These are phyloP conservation scores for Nigrospora sphaerica DNA, from an alignment of 2,329 filamentous ascomycete genomes.

Conservation along the genomic window DNA sequence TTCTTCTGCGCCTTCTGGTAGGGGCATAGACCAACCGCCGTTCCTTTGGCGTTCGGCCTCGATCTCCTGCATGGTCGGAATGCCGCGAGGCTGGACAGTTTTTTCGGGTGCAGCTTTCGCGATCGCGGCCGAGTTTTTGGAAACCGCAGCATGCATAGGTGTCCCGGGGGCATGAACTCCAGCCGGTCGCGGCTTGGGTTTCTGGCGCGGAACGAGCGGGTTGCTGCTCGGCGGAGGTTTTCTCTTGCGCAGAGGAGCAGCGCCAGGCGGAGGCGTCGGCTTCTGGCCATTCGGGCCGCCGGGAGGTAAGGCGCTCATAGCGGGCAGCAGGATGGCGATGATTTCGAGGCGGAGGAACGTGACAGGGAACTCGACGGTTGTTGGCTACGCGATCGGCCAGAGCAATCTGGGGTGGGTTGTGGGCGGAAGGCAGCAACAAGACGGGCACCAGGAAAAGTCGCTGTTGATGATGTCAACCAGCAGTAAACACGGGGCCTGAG, in stretches of 20 bases:
- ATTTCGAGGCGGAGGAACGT: too few relatives aligned
- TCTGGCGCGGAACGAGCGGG: constrained; percentile 58
- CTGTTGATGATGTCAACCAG: too few relatives aligned
- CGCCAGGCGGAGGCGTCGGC: constrained; percentile 38
- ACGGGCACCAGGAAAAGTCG: too few relatives aligned
- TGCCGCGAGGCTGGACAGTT: constrained; percentile 11
- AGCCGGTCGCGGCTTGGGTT: constrained; percentile 30
- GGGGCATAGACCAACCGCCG: constrained; percentile 51
- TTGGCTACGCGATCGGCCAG: too few relatives aligned
- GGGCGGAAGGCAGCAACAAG: too few relatives aligned
- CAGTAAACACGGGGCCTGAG: too few relatives aligned
- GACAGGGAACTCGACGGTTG: too few relatives aligned
- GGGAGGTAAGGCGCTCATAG: constrained; percentile 33
- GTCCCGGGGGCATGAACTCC: constrained; percentile 8
- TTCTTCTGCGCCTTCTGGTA: constrained; percentile 30
- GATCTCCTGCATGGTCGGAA: constrained; percentile 21
- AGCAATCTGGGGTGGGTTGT: too few relatives aligned
- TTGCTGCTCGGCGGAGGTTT: constrained; percentile 38
- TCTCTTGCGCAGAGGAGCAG: constrained; percentile 30
- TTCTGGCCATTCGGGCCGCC: constrained; percentile 37
- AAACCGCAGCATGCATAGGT: constrained; percentile 17
- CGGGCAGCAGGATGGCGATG: not conserved
- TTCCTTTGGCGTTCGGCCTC: constrained; percentile 37
- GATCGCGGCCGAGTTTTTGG: constrained; percentile 11
- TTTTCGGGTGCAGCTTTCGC: constrained; percentile 10